Base-by-base conservation (phyloP, 2,329 filamentous ascomycete species). In the Ceratocystis huliohia region DNA sequence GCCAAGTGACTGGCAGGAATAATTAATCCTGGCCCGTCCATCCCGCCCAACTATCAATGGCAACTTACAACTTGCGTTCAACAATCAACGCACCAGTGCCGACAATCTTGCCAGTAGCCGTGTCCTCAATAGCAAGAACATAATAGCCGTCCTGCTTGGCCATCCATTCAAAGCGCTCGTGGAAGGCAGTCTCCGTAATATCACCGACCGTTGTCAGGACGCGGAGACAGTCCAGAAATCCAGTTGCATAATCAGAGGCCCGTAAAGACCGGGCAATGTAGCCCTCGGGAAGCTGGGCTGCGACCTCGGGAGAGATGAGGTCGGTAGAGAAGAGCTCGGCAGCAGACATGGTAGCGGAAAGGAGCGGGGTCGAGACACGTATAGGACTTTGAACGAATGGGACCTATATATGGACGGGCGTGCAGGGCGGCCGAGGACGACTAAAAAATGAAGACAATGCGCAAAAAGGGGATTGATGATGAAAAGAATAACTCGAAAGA, bases 191-290 rank as follows among this genome's bases (percentile, higher is more conserved):
- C 74, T 88, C 82, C 61, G 81, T 82, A 71, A 96, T 87, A 69
- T 96, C 91, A 69, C 94, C 94, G 28, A 97, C 93, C 6, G 89
- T 94, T 1, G 94, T 97, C 72, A 99, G 81, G 46, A 96, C 91
- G 59, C 91, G 85, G 70, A 99, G 80, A 68, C 94, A 93, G 73
- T 96, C 91, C 71, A 99, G 86, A 76, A 96, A 96, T 69, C 91
- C 91, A 44, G 81, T 82, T 66, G 83, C 78, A 77, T 87, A 96
- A 78, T 99, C 94, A 72, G 81, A 82, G 71, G 84, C 84, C 71
- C 87, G 84, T 63, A 97, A 81, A 0, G 93, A 86, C 30, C 94
- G 91, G 73, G 96, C 83, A 33, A 81, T 84, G 80, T 97, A 97
- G 72, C 88, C 87, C 71, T 86, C 79, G 56, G 94, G 93, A 0